Evolutionary conservation across 2,329 filamentous ascomycete genomes (phyloP).

Genomic region (Trichoderma sp.): DNA sequence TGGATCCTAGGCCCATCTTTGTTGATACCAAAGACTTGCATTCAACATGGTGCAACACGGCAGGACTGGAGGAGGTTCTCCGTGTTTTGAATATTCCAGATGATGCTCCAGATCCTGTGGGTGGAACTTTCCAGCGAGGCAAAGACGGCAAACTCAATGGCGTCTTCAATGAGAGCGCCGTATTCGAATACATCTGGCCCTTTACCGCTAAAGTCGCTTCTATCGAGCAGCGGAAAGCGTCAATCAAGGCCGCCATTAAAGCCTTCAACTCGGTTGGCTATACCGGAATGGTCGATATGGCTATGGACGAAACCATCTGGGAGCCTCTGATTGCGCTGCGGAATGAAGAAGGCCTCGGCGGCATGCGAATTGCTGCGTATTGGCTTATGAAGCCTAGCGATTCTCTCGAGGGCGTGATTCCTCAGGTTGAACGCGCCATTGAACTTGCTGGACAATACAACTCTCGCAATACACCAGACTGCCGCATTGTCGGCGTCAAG

Average conservation of each 20-base stretch:
- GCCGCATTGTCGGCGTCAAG: constrained; percentile 60
- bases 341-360: constrained; percentile 31
- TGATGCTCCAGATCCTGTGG: constrained; percentile 45
- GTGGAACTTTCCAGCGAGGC: constrained; percentile 53
- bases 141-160: constrained; percentile 47
- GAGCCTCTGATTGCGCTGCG: constrained; percentile 48
- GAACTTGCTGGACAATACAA: constrained; percentile 40
- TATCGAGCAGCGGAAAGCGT: constrained; percentile 47
- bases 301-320: constrained; percentile 59
- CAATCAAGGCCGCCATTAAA: constrained; percentile 47
- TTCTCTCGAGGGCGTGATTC: constrained; percentile 40
- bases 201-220: constrained; percentile 48
- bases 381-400: constrained; percentile 54
- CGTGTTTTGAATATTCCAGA: constrained; percentile 41
- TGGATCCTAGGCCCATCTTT: constrained; percentile 55
- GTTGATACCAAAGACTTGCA: constrained; percentile 58
- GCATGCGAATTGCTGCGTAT: constrained; percentile 52
- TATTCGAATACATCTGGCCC: constrained; percentile 55
- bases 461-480: constrained; percentile 36
- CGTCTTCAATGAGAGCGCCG: constrained; percentile 51
- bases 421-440: constrained; percentile 50
- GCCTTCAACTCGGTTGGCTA: constrained; percentile 53
- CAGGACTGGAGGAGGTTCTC: constrained; percentile 46
- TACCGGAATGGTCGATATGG: constrained; percentile 58
- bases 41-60: constrained; percentile 55